Base-by-base conservation (phyloP, 805 yeast species). In the Candida jianshihensis region DNA sequence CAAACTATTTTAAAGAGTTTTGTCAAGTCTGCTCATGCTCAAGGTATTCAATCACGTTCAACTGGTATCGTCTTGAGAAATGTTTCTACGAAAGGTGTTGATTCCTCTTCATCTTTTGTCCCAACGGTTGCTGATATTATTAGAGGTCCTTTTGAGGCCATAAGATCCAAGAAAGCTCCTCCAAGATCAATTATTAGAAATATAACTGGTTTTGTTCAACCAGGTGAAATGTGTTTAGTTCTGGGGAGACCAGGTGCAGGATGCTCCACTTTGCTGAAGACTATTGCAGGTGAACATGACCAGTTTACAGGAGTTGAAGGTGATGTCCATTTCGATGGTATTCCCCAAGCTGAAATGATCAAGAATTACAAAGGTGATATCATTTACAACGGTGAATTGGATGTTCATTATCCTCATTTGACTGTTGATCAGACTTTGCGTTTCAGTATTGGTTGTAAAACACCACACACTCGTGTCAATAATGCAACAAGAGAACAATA, bases 211-310 rank as follows among this genome's bases (percentile, higher is more conserved):
- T 36, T 71, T 4, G 63, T 78, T 37, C 61, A 61, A 35, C 78
- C 84, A 4, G 86, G 87, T 33, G 79, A 78, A 42, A 61, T 81
- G 32, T 70, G 81, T 7, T 81, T 81, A 34, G 87, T 80, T 13
- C 59, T 80, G 39, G 88, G 88, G 35, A 70, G 83, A 58, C 87
- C 87, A 1, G 87, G 87, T 50, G 75, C 86, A n/a, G 87, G 88
- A 44, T 80, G 87, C 55, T 71, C 85, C 3, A 78, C 87, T 0
- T 60, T 79, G 34, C 61, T 80, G 48, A 78, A 78, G 48, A 70
- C 82, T 5, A 63, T 78, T 27, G 54, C 77, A 14, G 72, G 75
- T 36, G 74, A 82, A 6, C 71, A 73, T 49, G 85, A 85, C 41
- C 75, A 74, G 53, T 53, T 68, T 22, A 48, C 78, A 22, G 74